Evolutionary conservation across 345 rosid genomes (phyloP).

Genomic region (Pelargonium nanum): DNA sequence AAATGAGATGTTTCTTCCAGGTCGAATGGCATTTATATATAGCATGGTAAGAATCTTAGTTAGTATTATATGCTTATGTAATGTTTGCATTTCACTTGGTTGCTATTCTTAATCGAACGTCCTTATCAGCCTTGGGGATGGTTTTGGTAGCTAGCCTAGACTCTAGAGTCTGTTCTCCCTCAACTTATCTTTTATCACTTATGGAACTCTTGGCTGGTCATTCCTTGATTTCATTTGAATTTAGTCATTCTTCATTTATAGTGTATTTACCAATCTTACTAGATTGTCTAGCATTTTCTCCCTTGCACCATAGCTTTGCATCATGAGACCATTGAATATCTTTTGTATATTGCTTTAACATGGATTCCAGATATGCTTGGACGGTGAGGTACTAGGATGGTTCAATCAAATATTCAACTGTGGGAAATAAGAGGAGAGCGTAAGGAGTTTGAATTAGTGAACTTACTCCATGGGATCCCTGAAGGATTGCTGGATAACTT

Average conservation of each 20-base stretch:
- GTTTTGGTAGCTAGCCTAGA: too few relatives aligned
- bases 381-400: neutral
- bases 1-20: constrained; percentile 95
- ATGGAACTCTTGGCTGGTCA: neutral
- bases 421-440: neutral
- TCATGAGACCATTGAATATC: neutral
- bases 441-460: neutral
- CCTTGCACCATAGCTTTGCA: neutral
- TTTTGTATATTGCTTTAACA: neutral
- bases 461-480: neutral
- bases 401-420: neutral
- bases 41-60: constrained; percentile 45
- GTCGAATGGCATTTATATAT: constrained; percentile 78
- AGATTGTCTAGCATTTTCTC: neutral
- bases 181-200: neutral
- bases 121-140: neutral
- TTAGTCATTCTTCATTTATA: neutral
- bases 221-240: constrained; percentile 6
- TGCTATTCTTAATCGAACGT: constrained; percentile 1
- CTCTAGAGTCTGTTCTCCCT: neutral
- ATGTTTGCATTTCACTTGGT: neutral
- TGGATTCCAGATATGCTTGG: neutral
- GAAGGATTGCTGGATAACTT: neutral
- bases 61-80: constrained; percentile 1
- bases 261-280: neutral